Base-by-base conservation (phyloP, 164 flowering plant species). In the Nelumbo lutea region DNA sequence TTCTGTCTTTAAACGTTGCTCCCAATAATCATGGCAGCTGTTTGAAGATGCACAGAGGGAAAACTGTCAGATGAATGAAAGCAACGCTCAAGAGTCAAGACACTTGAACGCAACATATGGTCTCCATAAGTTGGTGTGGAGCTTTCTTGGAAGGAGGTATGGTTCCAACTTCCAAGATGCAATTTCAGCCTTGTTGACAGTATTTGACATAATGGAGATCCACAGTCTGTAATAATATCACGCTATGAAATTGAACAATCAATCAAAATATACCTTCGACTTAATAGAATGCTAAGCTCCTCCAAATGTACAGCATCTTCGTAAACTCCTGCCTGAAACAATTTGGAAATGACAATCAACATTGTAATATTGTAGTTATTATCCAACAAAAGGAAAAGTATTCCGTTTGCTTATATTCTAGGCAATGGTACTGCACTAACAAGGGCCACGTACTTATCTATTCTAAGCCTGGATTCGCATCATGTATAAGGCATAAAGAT, bases 1-100 rank as follows among this genome's bases (percentile, higher is more conserved):
- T 70, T 91, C 98, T 5, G 76, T 69, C 65, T 72, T 83, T 43
- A 84, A 83, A 61, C 97, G 79, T 63, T 87, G 75, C 67, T 80
- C 83, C 98, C 98, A 94, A 66, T 93, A 93, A 11, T 86, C 89
- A 0, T 9, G 85, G 74, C 93, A 94, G 59, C 98, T 94, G 89
- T 64, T 68, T 51, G 14, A 53, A 53, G 57, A 46, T 7, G 40
- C 48, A 44, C n/a, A 11, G 5, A 7, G 43, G 14, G 43, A 3
- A 50, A 27, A 27, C 27, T 27, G 27, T 27, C 27, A 62, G 3
- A n/a, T 45, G 2, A 7, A 51, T 42, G 41, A 51, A 1, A 45
- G 67, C 60, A 5, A 6, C 45, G 52, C 6, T 6, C 14, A 51
- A 47, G 27, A 42, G 3, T 11, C 10, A 3, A 27, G 13, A 14